These are phyloP conservation scores for Exutisphaerella laricina DNA, from an alignment of 2,329 filamentous ascomycete genomes.

Conservation along the genomic window DNA sequence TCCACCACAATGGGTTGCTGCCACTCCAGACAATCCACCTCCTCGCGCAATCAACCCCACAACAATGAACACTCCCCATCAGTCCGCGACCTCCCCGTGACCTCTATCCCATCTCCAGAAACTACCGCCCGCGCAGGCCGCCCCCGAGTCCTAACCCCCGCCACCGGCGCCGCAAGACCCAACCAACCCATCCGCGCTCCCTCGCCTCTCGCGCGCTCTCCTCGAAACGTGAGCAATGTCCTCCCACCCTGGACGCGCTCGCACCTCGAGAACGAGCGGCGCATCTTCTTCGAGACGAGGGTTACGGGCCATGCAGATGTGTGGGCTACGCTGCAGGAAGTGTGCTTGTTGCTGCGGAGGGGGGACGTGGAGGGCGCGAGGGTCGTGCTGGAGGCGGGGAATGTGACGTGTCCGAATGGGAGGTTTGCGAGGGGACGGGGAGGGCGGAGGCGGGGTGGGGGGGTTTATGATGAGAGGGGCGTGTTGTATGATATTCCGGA, in stretches of 20 bases:
- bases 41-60: neutral
- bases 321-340: conserved; percentile 69
- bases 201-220: conserved; percentile 18
- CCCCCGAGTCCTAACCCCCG: neutral
- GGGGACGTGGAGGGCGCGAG: conserved; percentile 57
- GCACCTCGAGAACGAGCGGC: conserved; percentile 64
- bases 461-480: conserved; percentile 43
- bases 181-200: conserved; percentile 28
- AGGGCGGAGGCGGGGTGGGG: conserved; percentile 20
- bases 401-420: conserved; percentile 45
- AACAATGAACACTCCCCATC: too few relatives aligned
- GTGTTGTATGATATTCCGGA: conserved; percentile 41
- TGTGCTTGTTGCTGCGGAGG: conserved; percentile 61
- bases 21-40: conserved; percentile 1
- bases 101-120: neutral
- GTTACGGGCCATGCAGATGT: conserved; percentile 72
- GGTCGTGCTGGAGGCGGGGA: conserved; percentile 70
- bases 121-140: neutral
- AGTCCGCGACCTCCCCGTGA: too few relatives aligned
- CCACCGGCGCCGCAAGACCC: conserved; percentile 9
- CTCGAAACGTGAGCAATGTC: conserved; percentile 17
- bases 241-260: conserved; percentile 59
- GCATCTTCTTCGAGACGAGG: conserved; percentile 84
- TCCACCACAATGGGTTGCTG: conserved; percentile 8
- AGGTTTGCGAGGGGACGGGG: conserved; percentile 22